These are phyloP conservation scores for Metroxylon sagu DNA, from an alignment of 176 grass and related monocot genomes.

Conservation along the genomic window DNA sequence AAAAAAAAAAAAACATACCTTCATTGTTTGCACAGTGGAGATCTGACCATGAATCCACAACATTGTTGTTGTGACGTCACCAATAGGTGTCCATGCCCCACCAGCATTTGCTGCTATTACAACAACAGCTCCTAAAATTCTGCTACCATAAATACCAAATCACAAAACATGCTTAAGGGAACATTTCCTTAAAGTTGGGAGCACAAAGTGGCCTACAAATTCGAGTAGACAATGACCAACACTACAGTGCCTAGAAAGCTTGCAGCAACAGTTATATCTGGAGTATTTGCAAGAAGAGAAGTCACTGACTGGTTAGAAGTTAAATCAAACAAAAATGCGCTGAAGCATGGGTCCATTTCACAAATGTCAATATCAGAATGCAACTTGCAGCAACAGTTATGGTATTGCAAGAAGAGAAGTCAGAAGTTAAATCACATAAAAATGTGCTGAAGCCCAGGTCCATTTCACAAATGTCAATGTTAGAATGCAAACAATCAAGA, in stretches of 20 bases:
- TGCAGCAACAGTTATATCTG: too few species aligned
- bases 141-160: slow-evolving; percentile 36
- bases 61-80: slow-evolving; percentile 99
- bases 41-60: slow-evolving; percentile 96
- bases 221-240: background rate
- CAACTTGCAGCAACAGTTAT: too few species aligned
- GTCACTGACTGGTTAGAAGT: too few species aligned
- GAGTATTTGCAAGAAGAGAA: too few species aligned
- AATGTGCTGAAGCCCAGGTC: too few species aligned
- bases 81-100: slow-evolving; percentile 97
- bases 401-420: too few species aligned
- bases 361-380: too few species aligned
- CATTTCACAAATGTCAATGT: too few species aligned
- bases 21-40: slow-evolving; percentile 62
- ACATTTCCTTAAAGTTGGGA: background rate
- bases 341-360: too few species aligned
- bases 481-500: too few species aligned
- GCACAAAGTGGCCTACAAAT: background rate
- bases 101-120: slow-evolving; percentile 96
- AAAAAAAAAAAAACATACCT: slow-evolving; percentile 33
- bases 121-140: slow-evolving; percentile 88
- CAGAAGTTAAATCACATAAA: too few species aligned
- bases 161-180: background rate
- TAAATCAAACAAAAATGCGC: too few species aligned
- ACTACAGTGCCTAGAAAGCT: background rate